Conservation (phyloP, 805 yeast genomes). For the Candida corydali region DNA sequence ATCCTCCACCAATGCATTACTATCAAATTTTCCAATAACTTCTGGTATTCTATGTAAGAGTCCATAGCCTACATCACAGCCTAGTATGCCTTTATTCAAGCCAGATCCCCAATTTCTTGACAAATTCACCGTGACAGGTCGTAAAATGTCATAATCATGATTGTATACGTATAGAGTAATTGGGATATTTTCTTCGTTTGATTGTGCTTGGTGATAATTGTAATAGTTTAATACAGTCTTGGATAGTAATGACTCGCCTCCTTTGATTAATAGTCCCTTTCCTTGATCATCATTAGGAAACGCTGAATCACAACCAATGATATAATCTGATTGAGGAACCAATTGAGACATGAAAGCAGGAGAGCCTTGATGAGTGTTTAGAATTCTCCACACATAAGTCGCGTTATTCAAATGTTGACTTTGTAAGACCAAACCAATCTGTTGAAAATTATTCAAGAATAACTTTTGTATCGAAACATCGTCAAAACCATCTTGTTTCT, state of each 20-base stretch:
- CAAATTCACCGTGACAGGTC: slow-evolving; percentile 77
- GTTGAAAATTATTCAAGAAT: slow-evolving; percentile 35
- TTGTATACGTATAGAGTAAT: slow-evolving; percentile 65
- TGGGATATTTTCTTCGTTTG: slow-evolving; percentile 33
- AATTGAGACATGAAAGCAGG: slow-evolving; percentile 86
- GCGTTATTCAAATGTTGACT: slow-evolving; percentile 74
- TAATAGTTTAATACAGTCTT: slow-evolving; percentile 58
- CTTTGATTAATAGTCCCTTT: slow-evolving; percentile 71
- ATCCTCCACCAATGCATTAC: slow-evolving; percentile 26
- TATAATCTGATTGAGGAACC: slow-evolving; percentile 80
- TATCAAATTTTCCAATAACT: slow-evolving; percentile 50
- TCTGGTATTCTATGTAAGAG: slow-evolving; percentile 81
- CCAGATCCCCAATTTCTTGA: slow-evolving; percentile 64
- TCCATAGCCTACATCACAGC: slow-evolving; percentile 96
- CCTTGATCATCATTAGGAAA: slow-evolving; percentile 54
- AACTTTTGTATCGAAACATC: slow-evolving; percentile 11
- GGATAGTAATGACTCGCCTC: slow-evolving; percentile 79
- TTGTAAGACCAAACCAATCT: slow-evolving; percentile 66
- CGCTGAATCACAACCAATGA: slow-evolving; percentile 61
- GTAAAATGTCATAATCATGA: slow-evolving; percentile 76
- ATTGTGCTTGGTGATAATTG: slow-evolving; percentile 38
- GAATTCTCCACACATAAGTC: slow-evolving; percentile 82
- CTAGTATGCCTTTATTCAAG: slow-evolving; percentile 69
- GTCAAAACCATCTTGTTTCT: slow-evolving; percentile 18
- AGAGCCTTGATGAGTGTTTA: slow-evolving; percentile 65